Evolutionary conservation across 495 filamentous ascomycete species (phyloP).

Genomic region (Penicillium robsamsonii): DNA sequence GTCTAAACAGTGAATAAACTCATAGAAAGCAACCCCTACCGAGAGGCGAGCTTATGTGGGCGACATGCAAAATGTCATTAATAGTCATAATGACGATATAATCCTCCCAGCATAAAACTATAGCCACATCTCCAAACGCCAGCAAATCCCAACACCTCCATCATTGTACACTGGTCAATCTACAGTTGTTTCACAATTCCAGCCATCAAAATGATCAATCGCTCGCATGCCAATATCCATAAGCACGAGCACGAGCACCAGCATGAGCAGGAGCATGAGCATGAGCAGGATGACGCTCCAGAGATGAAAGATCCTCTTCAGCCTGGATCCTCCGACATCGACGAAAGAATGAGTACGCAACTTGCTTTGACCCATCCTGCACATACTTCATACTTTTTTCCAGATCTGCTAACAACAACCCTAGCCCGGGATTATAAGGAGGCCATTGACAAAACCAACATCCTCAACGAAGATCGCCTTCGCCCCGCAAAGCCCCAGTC

Average conservation of each 20-base stretch:
- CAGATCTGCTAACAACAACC: background rate
- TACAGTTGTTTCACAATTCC: background rate
- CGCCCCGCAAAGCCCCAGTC: conserved; percentile 10
- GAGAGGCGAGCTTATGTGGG: background rate
- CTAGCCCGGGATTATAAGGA: conserved; percentile 15
- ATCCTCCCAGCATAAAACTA: background rate
- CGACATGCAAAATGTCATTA: conserved; percentile 2
- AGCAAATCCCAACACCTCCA: background rate
- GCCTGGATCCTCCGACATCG: conserved; percentile 1
- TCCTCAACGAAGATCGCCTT: conserved; percentile 5
- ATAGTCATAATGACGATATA: conserved; percentile 9
- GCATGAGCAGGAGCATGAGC: background rate
- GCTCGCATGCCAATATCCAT: background rate
- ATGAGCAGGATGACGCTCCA: background rate
- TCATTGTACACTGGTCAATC: background rate
- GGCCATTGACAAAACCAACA: conserved; percentile 10
- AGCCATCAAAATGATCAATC: background rate
- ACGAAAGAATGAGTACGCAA: conserved; percentile 9
- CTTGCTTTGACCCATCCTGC: background rate
- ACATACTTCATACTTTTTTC: background rate
- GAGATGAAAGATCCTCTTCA: background rate
- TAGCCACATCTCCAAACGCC: background rate
- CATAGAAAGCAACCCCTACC: background rate
- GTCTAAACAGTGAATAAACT: background rate
- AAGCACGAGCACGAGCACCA: background rate